These are phyloP conservation scores for Mortierella sp. DNA, from an alignment of 371 early-diverging fungal genomes.

Conservation along the genomic window DNA sequence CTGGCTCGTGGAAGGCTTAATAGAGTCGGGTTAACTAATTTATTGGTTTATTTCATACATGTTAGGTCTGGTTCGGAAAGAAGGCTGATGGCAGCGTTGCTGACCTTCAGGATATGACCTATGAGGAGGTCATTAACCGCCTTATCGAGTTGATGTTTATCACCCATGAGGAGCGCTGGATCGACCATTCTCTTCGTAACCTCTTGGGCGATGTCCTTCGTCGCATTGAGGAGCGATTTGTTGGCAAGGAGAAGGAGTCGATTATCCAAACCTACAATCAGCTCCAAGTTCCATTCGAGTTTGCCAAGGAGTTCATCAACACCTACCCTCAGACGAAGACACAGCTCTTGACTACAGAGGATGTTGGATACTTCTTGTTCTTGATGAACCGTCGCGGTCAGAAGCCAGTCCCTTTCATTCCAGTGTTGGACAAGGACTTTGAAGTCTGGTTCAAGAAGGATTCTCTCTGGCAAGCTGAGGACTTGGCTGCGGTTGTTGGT, in stretches of 20 bases:
- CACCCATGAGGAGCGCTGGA: slow-evolving; percentile 86
- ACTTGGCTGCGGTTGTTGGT: slow-evolving; percentile 89
- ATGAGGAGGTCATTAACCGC: slow-evolving; percentile 88
- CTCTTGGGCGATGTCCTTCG: slow-evolving; percentile 89
- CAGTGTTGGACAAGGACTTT: slow-evolving; percentile 92
- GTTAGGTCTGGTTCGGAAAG: slow-evolving; percentile 90
- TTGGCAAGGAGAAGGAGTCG: slow-evolving; percentile 63
- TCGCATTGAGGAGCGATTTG: slow-evolving; percentile 93
- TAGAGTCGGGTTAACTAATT: not conserved
- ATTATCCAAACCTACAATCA: slow-evolving; percentile 78
- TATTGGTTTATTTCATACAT: slow-evolving; percentile 45
- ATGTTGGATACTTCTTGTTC: slow-evolving; percentile 89
- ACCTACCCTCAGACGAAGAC: slow-evolving; percentile 79
- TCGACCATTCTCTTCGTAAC: slow-evolving; percentile 85
- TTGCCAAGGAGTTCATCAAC: slow-evolving; percentile 80
- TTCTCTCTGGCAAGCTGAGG: slow-evolving; percentile 96
- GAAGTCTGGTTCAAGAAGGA: slow-evolving; percentile 98
- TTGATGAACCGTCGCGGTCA: slow-evolving; percentile 84
- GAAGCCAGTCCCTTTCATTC: slow-evolving; percentile 95
- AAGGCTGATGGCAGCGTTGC: slow-evolving; percentile 82
- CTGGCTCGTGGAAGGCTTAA: not conserved
- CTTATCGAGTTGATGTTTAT: slow-evolving; percentile 87
- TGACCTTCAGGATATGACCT: slow-evolving; percentile 93
- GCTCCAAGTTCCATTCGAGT: slow-evolving; percentile 74
- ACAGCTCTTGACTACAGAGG: slow-evolving; percentile 91